These are phyloP conservation scores for Colletotrichum lentis DNA, from an alignment of 2,329 filamentous ascomycete species.

Conservation along the genomic window DNA sequence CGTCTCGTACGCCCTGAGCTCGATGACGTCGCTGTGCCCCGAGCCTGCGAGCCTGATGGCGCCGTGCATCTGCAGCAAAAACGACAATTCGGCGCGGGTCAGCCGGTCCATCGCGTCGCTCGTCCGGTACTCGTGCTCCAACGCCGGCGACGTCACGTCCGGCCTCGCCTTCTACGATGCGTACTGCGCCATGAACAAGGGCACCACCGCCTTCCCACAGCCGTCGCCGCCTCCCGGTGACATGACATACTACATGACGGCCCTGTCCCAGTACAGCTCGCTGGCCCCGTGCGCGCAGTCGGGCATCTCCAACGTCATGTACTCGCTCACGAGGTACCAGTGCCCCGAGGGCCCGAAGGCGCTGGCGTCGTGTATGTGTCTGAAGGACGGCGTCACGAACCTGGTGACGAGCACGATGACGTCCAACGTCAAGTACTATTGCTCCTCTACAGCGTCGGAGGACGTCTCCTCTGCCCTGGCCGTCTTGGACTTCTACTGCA, in stretches of 20 bases:
- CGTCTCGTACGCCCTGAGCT: conserved; percentile 51
- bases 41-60: conserved; percentile 53
- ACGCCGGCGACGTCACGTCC: conserved; percentile 57
- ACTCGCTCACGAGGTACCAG: conserved; percentile 48
- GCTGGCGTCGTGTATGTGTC: conserved; percentile 61
- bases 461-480: conserved; percentile 57
- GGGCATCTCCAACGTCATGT: conserved; percentile 54
- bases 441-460: conserved; percentile 53
- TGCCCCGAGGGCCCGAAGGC: conserved; percentile 58
- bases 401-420: conserved; percentile 55
- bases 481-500: conserved; percentile 60
- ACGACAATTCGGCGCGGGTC: conserved; percentile 55
- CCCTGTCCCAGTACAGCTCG: conserved; percentile 55
- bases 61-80: conserved; percentile 62
- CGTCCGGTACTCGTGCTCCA: conserved; percentile 56
- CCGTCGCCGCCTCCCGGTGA: conserved; percentile 59
- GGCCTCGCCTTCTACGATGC: conserved; percentile 60
- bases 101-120: conserved; percentile 54
- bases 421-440: conserved; percentile 55
- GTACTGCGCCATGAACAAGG: conserved; percentile 61
- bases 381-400: conserved; percentile 58
- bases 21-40: conserved; percentile 49
- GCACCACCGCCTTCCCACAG: conserved; percentile 58
- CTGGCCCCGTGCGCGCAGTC: conserved; percentile 56
- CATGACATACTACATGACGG: conserved; percentile 65